Evolutionary conservation across 78 protist genomes (phyloP).

Genomic region (Blattamonas nauphoetae): DNA sequence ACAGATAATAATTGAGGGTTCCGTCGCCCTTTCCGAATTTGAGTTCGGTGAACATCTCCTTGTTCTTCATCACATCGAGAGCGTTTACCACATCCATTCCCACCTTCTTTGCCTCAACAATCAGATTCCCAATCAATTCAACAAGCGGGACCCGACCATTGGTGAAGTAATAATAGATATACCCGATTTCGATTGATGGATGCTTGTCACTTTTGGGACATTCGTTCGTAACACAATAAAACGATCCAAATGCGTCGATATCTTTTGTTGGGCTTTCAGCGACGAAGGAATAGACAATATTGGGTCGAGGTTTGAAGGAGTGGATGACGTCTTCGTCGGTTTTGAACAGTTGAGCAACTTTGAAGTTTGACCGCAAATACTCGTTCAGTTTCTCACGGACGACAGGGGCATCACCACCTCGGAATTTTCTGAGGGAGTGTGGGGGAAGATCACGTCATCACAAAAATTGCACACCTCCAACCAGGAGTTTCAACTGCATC

Average conservation of each 20-base stretch:
- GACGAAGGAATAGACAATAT: neutral
- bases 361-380: neutral
- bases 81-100: neutral
- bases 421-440: neutral
- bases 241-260: neutral
- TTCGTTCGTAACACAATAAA: neutral
- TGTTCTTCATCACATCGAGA: neutral
- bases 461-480: neutral
- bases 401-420: neutral
- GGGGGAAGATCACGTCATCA: neutral
- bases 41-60: neutral
- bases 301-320: neutral
- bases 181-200: neutral
- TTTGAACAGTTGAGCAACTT: neutral
- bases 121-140: neutral
- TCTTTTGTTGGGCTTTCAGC: neutral
- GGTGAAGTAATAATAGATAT: neutral
- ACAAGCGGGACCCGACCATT: neutral
- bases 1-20: slow-evolving; percentile 3
- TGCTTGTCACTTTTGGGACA: neutral
- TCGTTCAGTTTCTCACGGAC: neutral
- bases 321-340: neutral
- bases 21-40: neutral
- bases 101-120: neutral
- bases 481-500: neutral